Evolutionary conservation across 176 grass and related monocot species (phyloP).

Genomic region (Aegilops speltoides): DNA sequence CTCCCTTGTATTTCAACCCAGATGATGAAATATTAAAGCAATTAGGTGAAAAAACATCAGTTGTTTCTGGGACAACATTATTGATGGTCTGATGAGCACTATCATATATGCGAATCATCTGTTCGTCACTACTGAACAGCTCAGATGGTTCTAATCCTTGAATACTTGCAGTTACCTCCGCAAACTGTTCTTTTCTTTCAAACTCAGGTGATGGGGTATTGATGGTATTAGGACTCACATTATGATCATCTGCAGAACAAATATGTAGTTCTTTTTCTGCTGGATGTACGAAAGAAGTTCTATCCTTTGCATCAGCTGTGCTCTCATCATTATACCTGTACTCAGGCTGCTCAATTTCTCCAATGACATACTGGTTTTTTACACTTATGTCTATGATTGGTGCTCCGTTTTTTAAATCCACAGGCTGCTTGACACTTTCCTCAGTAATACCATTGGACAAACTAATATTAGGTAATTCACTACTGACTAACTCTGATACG

Average conservation of each 20-base stretch:
- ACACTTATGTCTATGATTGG: background rate
- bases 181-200: background rate
- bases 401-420: constrained; percentile 17
- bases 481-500: background rate
- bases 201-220: constrained; percentile 6
- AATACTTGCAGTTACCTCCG: constrained; percentile 1
- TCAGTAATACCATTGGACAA: background rate
- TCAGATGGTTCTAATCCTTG: constrained; percentile 12
- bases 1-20: background rate
- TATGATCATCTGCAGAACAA: background rate
- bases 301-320: background rate
- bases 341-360: constrained; percentile 7
- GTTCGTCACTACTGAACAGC: background rate
- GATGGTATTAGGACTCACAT: background rate
- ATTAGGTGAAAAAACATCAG: constrained; percentile 12
- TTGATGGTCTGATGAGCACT: background rate
- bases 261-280: background rate
- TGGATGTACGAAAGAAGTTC: background rate
- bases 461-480: background rate
- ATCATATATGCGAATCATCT: background rate
- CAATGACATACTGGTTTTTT: background rate
- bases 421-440: background rate
- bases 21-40: background rate
- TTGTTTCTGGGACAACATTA: constrained; percentile 4
- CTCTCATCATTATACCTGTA: background rate